Percentiles rank a stretch among this genome's conserved stretches.
Evolutionary conservation across 257 asterid species (phyloP).

Genomic region (Osmanthus fragrans): DNA sequence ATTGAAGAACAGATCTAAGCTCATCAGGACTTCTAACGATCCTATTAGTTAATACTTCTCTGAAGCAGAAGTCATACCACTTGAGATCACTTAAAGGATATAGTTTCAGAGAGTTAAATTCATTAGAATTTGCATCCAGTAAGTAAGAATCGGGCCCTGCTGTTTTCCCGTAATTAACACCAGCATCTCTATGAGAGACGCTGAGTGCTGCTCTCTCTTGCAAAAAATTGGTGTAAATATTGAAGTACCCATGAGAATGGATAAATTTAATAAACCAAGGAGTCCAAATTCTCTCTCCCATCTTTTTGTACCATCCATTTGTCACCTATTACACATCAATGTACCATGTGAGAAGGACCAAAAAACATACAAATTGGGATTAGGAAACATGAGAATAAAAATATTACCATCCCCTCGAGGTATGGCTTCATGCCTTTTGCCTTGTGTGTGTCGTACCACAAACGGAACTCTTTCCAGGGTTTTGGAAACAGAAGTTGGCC

Average conservation of each 20-base stretch:
- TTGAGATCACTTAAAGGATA: conserved; percentile 63
- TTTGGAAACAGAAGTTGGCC: conserved; percentile 96
- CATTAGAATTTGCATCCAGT: conserved; percentile 52
- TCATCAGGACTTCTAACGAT: conserved; percentile 49
- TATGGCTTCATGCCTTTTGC: conserved; percentile 76
- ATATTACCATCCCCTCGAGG: conserved; percentile 86
- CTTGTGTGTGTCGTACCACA: conserved; percentile 83
- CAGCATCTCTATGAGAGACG: conserved; percentile 88
- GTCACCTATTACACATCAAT: conserved; percentile 57
- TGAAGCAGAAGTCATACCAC: conserved; percentile 91
- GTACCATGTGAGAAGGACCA: conserved; percentile 3
- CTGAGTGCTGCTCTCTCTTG: conserved; percentile 87
- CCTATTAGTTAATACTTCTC: conserved; percentile 54
- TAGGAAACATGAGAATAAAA: background rate
- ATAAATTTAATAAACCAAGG: conserved; percentile 97
- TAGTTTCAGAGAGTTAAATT: conserved; percentile 49
- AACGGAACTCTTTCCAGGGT: conserved; percentile 96
- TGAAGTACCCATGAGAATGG: conserved; percentile 79
- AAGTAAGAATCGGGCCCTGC: conserved; percentile 86
- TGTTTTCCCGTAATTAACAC: conserved; percentile 86
- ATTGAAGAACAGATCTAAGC: conserved; percentile 49
- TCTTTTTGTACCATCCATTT: conserved; percentile 92
- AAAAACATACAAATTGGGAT: background rate
- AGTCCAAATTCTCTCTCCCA: conserved; percentile 97
- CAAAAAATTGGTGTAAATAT: conserved; percentile 74